Conservation (phyloP, 2,329 filamentous ascomycete species). For the Aspergillus tamarii region DNA sequence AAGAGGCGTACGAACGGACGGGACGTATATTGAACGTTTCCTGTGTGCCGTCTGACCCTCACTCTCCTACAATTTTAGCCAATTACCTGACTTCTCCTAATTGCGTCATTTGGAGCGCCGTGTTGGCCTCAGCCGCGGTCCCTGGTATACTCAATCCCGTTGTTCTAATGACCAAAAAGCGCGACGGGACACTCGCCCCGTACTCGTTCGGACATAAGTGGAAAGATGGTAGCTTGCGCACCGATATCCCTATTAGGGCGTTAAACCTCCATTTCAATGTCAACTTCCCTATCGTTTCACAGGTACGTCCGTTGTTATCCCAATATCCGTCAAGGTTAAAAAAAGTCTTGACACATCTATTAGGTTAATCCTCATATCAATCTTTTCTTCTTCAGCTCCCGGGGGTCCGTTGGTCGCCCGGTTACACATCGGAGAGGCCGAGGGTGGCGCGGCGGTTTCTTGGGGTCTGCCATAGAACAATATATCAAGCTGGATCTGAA, state of each 20-base stretch:
- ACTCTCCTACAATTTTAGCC: conserved; percentile 87
- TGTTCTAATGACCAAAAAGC: conserved; percentile 84
- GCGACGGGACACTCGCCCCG: conserved; percentile 75
- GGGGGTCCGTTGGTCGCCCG: conserved; percentile 86
- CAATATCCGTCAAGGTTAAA: background rate
- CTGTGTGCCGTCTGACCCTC: conserved; percentile 92
- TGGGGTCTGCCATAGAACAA: conserved; percentile 89
- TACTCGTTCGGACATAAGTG: conserved; percentile 99
- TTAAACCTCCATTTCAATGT: conserved; percentile 98
- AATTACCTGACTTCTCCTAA: conserved; percentile 96
- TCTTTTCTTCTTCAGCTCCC: conserved; percentile 96
- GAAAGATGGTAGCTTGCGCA: conserved; percentile 94
- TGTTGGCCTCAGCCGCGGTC: conserved; percentile 91
- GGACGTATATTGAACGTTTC: conserved; percentile 94
- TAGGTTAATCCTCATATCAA: conserved; percentile 98
- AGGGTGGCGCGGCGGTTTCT: conserved; percentile 93
- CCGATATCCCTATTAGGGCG: conserved; percentile 92
- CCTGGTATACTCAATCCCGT: conserved; percentile 96
- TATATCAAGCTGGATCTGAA: conserved; percentile 95
- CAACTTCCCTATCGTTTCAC: conserved; percentile 87
- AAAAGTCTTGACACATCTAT: conserved; percentile 31
- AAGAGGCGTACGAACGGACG: conserved; percentile 90
- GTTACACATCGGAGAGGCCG: conserved; percentile 92
- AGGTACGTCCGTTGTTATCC: conserved; percentile 37
- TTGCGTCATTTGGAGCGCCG: conserved; percentile 97